A percentile compares a stretch with the other conserved stretches of the same genome.
These are phyloP conservation scores for Alternaria infectoria DNA, from an alignment of 2,329 filamentous ascomycete species.

Conservation along the genomic window DNA sequence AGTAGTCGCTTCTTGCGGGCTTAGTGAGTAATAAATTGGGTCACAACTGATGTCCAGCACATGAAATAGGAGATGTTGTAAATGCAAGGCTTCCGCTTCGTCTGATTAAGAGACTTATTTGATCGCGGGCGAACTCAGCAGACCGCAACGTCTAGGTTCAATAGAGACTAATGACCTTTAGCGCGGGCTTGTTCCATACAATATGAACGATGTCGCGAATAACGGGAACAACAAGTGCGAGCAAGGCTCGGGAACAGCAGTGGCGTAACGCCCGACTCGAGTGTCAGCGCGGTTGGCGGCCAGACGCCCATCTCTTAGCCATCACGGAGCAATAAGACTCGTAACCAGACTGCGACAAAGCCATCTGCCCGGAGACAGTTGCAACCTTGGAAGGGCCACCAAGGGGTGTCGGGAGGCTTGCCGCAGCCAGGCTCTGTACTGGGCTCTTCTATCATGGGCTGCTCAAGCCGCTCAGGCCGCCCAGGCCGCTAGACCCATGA, in stretches of 20 bases:
- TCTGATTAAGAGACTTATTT: neutral
- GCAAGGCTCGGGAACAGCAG: neutral
- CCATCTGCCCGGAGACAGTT: neutral
- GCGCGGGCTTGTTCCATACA: conserved; percentile 1
- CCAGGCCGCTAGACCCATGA: neutral
- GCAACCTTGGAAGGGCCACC: neutral
- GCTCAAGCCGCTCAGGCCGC: neutral
- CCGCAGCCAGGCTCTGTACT: neutral
- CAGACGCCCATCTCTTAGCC: neutral
- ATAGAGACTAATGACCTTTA: neutral
- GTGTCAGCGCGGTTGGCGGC: neutral
- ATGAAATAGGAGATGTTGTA: neutral
- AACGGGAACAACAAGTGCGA: neutral
- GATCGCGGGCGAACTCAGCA: neutral
- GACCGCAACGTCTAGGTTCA: neutral
- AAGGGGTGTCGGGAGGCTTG: conserved; percentile 9
- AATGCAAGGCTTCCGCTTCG: neutral
- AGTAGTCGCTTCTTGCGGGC: neutral
- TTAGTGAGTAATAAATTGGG: neutral
- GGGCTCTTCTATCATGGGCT: neutral
- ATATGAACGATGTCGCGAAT: neutral
- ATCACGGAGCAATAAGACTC: neutral
- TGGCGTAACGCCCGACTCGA: neutral
- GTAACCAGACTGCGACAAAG: conserved; percentile 1
- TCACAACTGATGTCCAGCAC: neutral